Evolutionary conservation across 2,329 filamentous ascomycete species (phyloP).

Genomic region (Neonectria faginata): DNA sequence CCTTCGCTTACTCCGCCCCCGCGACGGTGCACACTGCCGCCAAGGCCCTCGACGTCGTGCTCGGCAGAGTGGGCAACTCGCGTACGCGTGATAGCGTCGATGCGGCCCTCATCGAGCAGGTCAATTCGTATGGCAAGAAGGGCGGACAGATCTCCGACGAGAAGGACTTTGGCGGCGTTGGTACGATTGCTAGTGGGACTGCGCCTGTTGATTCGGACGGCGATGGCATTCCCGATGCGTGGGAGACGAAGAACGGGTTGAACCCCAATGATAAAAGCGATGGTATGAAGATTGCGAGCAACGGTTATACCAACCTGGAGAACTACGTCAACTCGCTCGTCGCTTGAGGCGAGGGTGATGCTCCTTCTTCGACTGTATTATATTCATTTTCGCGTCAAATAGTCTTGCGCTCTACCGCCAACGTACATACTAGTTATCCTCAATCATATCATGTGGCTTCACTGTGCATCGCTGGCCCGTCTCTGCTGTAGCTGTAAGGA

Average conservation of each 20-base stretch:
- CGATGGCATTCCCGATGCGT: constrained; percentile 63
- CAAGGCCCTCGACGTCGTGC: constrained; percentile 56
- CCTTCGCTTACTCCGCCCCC: constrained; percentile 59
- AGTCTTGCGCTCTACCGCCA: not conserved
- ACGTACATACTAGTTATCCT: too few relatives aligned
- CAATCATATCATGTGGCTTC: too few relatives aligned
- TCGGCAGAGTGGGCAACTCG: constrained; percentile 56
- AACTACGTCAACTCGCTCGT: constrained; percentile 64
- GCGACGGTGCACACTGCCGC: constrained; percentile 52
- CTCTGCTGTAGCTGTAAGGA: too few relatives aligned
- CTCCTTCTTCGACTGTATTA: not conserved
- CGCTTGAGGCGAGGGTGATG: not conserved
- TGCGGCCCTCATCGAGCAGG: constrained; percentile 54
- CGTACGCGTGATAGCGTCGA: constrained; percentile 59
- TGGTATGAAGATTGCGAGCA: constrained; percentile 55
- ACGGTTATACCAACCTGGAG: constrained; percentile 61
- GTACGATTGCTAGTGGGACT: constrained; percentile 53
- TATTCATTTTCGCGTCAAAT: not conserved
- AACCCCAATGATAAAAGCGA: constrained; percentile 54
- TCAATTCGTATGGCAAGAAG: constrained; percentile 58
- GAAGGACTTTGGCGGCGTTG: constrained; percentile 55
- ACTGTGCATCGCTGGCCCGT: too few relatives aligned
- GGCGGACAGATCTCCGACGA: constrained; percentile 61
- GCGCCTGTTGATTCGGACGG: constrained; percentile 58
- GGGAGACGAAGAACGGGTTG: constrained; percentile 58